Evolutionary conservation across 2,329 filamentous ascomycete genomes (phyloP), one percentile per base, ranked within the genome.

Genomic region (Sarocladium strictum): DNA sequence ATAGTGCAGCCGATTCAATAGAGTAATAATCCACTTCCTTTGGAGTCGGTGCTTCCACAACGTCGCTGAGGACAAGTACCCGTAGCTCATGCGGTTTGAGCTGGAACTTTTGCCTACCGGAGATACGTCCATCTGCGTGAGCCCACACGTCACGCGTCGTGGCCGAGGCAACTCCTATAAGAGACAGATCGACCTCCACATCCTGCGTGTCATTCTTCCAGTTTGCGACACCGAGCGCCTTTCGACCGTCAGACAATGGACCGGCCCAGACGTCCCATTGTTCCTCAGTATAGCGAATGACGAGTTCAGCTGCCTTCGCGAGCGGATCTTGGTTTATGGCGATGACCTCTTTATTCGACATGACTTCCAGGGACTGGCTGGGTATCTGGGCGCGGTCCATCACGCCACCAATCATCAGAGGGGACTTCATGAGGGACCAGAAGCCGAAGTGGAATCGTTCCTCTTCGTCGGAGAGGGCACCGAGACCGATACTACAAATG

Each of bases 291-390:
- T 75, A 74, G 4, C 77, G 69, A 3, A 75, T 66, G 1, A 75
- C 63, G 1, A 85, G 66, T n/a, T 69, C 69, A 0, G 79, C 78
- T 43, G 79, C 77, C 53, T 75, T 66, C 0, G 72, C 78, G 0
- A 83, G 64, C 0, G 73, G 56, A 59, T 84, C 81, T 59, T 84
- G 80, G 59, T 84, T 84, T 61, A 81, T 77, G 0, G 74, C 74
- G 23, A 85, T 77, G 21, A 81, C 73, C 54, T 81, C 79, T 24
- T 72, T 67, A 63, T 83, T 83, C 1, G 67, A 68, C 47, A 79
- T 62, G 15, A 78, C 66, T 5, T 65, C 64, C 14, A 79, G 60
- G 0, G 76, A 78, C 1, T 65, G 62, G 0, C 63, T 55, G 1
- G 69, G 67, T 0, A 76, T 73, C 2, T 72, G 55, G 0, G 62